Conservation (phyloP, 805 yeast genomes). For the Nakazawaea peltata region DNA sequence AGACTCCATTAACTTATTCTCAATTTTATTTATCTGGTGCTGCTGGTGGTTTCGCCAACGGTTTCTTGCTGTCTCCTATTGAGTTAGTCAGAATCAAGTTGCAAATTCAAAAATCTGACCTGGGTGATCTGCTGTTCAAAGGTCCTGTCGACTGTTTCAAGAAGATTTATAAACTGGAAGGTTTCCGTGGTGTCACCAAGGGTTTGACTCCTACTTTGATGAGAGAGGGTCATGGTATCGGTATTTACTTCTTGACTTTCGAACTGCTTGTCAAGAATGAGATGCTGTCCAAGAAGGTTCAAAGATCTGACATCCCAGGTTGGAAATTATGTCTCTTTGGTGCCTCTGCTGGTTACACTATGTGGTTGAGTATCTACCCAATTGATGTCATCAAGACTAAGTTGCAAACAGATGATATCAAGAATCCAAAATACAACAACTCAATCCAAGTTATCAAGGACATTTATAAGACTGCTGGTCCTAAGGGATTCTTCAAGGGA, state of each 20-base stretch:
- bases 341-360: slow-evolving; percentile 82
- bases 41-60: slow-evolving; percentile 89
- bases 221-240: slow-evolving; percentile 85
- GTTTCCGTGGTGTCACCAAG: slow-evolving; percentile 58
- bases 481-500: slow-evolving; percentile 81
- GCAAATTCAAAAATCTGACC: slow-evolving; percentile 70
- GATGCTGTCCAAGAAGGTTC: slow-evolving; percentile 33
- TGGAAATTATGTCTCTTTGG: slow-evolving; percentile 85
- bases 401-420: slow-evolving; percentile 60
- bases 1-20: slow-evolving; percentile 35
- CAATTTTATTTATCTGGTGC: slow-evolving; percentile 83
- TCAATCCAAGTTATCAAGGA: slow-evolving; percentile 51
- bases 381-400: slow-evolving; percentile 87
- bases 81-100: slow-evolving; percentile 92
- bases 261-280: slow-evolving; percentile 79
- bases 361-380: slow-evolving; percentile 85
- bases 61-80: slow-evolving; percentile 85
- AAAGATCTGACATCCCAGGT: slow-evolving; percentile 74
- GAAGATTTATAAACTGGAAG: slow-evolving; percentile 46
- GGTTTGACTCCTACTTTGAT: slow-evolving; percentile 78
- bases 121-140: slow-evolving; percentile 35
- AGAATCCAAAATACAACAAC: slow-evolving; percentile 50
- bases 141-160: slow-evolving; percentile 74
- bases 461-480: slow-evolving; percentile 51
- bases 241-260: slow-evolving; percentile 81